Conservation (phyloP, 768 basidiomycete species). For the Pulveroboletus ravenelii region DNA sequence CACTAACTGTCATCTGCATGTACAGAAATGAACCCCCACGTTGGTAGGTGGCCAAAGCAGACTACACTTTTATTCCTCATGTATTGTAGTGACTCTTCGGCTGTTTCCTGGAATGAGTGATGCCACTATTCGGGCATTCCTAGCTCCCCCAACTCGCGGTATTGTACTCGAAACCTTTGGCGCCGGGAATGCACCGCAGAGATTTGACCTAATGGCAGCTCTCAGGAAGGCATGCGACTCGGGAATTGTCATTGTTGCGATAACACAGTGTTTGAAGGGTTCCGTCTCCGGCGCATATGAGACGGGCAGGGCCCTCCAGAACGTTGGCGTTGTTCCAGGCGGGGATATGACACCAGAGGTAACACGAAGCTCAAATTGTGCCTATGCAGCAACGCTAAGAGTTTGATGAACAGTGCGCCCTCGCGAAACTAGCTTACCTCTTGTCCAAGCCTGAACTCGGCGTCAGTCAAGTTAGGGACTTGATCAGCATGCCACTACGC, state of each 20-base stretch:
- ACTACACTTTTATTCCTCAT: conserved; percentile 14
- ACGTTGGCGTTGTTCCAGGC: conserved; percentile 77
- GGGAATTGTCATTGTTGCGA: conserved; percentile 85
- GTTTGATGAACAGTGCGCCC: conserved; percentile 60
- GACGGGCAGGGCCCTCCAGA: conserved; percentile 64
- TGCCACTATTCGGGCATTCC: conserved; percentile 69
- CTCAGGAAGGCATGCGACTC: conserved; percentile 78
- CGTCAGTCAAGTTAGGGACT: conserved; percentile 59
- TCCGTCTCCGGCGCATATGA: conserved; percentile 82
- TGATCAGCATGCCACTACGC: conserved; percentile 75
- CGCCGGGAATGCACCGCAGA: conserved; percentile 87
- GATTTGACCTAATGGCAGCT: conserved; percentile 67
- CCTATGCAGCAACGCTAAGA: not conserved
- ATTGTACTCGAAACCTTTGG: conserved; percentile 91
- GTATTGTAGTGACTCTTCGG: conserved; percentile 63
- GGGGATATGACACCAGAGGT: conserved; percentile 97
- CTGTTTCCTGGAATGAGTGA: conserved; percentile 85
- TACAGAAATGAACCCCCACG: conserved; percentile 73
- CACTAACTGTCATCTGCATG: conserved; percentile 10
- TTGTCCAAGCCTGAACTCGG: conserved; percentile 81
- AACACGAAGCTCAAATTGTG: not conserved
- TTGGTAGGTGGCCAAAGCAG: conserved; percentile 47
- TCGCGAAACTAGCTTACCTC: conserved; percentile 86
- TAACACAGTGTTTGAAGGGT: conserved; percentile 86
- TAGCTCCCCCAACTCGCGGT: conserved; percentile 68